Evolutionary conservation across 2,329 filamentous ascomycete species (phyloP).

Genomic region (Aspergillus nomiae): DNA sequence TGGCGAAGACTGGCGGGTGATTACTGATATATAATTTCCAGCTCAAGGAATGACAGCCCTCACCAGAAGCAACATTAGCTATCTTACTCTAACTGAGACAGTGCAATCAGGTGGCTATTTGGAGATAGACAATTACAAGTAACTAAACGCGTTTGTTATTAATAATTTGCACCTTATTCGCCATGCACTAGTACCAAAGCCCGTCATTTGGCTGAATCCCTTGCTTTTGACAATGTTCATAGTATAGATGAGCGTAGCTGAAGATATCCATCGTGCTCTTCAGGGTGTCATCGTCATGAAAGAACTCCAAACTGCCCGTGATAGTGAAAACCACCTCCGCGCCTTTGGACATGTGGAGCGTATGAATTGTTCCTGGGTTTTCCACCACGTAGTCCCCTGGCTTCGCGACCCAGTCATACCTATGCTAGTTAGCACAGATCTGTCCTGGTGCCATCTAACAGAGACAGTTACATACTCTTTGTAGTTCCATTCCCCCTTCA

Average conservation of each 20-base stretch:
- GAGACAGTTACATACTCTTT: neutral
- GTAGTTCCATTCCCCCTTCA: neutral
- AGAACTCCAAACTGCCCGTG: neutral
- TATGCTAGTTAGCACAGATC: neutral
- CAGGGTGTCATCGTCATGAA: neutral
- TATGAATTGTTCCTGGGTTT: neutral
- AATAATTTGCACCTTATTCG: no score
- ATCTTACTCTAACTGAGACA: no score
- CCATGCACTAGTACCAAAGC: neutral
- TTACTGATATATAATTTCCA: no score
- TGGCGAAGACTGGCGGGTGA: no score
- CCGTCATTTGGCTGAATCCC: neutral
- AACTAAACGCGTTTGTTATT: no score
- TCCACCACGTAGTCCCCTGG: neutral
- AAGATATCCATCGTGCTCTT: neutral
- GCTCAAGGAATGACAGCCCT: no score
- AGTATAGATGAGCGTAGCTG: neutral
- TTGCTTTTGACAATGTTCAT: neutral
- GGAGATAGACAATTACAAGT: no score
- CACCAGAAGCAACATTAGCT: fast-evolving
- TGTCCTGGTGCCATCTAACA: neutral
- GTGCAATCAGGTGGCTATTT: no score
- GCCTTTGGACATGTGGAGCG: neutral
- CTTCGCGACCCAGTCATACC: neutral
- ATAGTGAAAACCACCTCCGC: neutral